phyloP scores from a whole-genome alignment of 2,329 filamentous ascomycete species.

The Hypoxylon sp. region DNA sequence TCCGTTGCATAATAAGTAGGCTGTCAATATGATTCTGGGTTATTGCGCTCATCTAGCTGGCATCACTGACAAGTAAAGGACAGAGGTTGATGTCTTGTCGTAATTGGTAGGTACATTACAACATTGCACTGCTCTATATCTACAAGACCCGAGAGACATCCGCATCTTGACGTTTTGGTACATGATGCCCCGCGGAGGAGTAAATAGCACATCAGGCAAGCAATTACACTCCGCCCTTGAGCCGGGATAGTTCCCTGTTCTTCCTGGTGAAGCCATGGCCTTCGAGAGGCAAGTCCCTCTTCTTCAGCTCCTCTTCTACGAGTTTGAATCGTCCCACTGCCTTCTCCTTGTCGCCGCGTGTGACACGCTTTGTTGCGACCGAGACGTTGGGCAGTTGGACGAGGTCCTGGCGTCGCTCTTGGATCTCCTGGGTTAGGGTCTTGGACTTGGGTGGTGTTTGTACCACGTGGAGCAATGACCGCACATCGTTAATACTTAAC shows the following conservation, averaged over 20 bases:
- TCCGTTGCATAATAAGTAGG: too few species aligned
- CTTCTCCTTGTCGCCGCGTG: conserved; percentile 75
- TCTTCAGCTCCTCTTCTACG: conserved; percentile 73
- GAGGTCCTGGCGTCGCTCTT: conserved; percentile 46
- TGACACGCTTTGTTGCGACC: conserved; percentile 70
- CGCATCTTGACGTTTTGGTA: too few species aligned
- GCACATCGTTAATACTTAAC: conserved; percentile 61
- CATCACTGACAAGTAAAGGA: too few species aligned
- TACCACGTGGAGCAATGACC: conserved; percentile 63
- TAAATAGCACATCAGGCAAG: neutral
- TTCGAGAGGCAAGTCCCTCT: conserved; percentile 66
- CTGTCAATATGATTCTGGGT: too few species aligned
- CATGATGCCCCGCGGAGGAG: neutral
- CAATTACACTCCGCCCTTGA: conserved; percentile 52
- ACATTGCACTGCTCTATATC: too few species aligned
- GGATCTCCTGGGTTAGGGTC: conserved; percentile 71
- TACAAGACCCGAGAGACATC: too few species aligned
- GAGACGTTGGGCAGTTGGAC: conserved; percentile 72
- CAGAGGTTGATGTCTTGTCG: too few species aligned
- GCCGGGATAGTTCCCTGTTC: conserved; percentile 55
- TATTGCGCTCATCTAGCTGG: too few species aligned
- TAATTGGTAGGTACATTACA: too few species aligned
- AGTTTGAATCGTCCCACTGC: conserved; percentile 80
- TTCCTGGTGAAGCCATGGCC: conserved; percentile 54
- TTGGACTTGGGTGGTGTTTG: conserved; percentile 62